A percentile compares a stretch with the other conserved stretches of the same genome.
phyloP scores from a whole-genome alignment of 2,329 filamentous ascomycete species.

The Canariomyces notabilis region DNA sequence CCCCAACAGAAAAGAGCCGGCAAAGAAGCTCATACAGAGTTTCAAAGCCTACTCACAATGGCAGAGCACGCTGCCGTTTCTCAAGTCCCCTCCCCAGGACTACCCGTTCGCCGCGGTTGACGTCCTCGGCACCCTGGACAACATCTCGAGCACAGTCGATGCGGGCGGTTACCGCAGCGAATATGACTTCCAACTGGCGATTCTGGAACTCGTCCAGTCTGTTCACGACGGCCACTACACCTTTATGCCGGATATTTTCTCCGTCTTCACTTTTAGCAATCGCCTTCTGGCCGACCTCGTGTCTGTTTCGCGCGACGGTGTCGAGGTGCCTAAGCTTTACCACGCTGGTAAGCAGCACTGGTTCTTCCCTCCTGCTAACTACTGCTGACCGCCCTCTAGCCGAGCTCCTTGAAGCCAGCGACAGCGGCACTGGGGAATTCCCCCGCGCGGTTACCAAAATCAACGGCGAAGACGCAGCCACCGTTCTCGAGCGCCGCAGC shows the following conservation, averaged over 20 bases:
- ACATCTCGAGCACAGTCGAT: conserved; percentile 39
- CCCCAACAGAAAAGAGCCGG: conserved; percentile 34
- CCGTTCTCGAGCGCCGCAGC: conserved; percentile 44
- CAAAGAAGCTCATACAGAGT: conserved; percentile 33
- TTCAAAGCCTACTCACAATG: conserved; percentile 41
- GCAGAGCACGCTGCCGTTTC: conserved; percentile 44
- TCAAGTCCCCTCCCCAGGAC: conserved; percentile 46
- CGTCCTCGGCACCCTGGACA: conserved; percentile 40
- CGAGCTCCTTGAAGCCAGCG: not conserved
- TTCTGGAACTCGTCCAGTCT: conserved; percentile 47
- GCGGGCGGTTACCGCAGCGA: conserved; percentile 44
- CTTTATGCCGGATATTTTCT: conserved; percentile 49
- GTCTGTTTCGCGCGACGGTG: conserved; percentile 57
- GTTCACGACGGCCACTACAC: conserved; percentile 63
- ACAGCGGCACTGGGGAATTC: conserved; percentile 17
- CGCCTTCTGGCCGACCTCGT: conserved; percentile 39
- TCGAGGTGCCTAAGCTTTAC: conserved; percentile 53
- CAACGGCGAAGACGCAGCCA: conserved; percentile 50
- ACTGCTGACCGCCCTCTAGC: not conserved
- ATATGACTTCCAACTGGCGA: conserved; percentile 49
- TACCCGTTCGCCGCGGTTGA: conserved; percentile 48
- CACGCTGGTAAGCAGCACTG: conserved; percentile 36
- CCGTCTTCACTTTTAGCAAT: conserved; percentile 44
- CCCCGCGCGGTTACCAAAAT: conserved; percentile 50
- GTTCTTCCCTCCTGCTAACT: not conserved